phyloP scores from a whole-genome alignment of 2,329 filamentous ascomycete species.

The Basipetospora sp. region DNA sequence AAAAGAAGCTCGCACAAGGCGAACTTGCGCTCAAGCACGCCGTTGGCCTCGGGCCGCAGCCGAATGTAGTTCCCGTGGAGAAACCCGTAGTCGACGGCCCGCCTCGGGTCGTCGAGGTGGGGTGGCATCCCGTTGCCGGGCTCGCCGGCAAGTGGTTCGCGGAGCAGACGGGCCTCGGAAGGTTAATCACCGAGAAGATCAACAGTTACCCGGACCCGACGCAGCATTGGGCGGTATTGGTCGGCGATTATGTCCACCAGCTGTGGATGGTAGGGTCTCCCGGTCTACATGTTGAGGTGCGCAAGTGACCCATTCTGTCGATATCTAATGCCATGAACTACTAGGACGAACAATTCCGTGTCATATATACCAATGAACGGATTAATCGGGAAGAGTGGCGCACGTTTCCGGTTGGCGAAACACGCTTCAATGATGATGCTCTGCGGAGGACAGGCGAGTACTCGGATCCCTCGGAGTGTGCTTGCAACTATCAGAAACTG shows the following conservation, averaged over 20 bases:
- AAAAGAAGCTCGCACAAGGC: slow-evolving; percentile 20
- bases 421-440: slow-evolving; percentile 40
- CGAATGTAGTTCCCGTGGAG: slow-evolving; percentile 18
- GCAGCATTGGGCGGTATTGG: slow-evolving; percentile 45
- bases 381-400: slow-evolving; percentile 33
- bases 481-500: too few species aligned
- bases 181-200: slow-evolving; percentile 39
- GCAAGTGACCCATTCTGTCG: too few species aligned
- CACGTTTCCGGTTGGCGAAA: slow-evolving; percentile 36
- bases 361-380: slow-evolving; percentile 41
- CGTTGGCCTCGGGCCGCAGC: slow-evolving; percentile 16
- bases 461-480: not conserved
- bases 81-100: slow-evolving; percentile 17
- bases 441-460: slow-evolving; percentile 30
- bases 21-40: slow-evolving; percentile 23
- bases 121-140: slow-evolving; percentile 44
- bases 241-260: slow-evolving; percentile 40
- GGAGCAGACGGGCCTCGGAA: slow-evolving; percentile 38
- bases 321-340: not conserved
- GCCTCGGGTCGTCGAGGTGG: slow-evolving; percentile 30
- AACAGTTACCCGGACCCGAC: slow-evolving; percentile 42
- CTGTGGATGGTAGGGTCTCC: slow-evolving; percentile 38
- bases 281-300: too few species aligned
- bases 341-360: slow-evolving; percentile 37
- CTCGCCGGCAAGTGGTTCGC: slow-evolving; percentile 44